Evolutionary conservation across 306 rosid species (phyloP).

Genomic region (Psophocarpus tetragonolobus): DNA sequence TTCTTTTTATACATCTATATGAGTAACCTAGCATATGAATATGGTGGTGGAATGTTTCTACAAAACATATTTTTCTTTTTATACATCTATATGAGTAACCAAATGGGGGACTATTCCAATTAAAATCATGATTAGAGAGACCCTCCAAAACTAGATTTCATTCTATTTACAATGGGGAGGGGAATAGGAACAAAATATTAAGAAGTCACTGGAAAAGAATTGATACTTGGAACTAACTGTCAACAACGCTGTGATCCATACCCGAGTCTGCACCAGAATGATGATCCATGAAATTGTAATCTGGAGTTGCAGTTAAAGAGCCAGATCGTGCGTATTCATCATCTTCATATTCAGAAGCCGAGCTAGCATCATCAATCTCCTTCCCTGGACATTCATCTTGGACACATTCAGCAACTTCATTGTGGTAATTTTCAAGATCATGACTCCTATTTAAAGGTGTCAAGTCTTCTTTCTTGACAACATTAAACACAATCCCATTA

Average conservation of each 20-base stretch:
- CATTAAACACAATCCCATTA: conserved; percentile 77
- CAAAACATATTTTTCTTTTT: background rate
- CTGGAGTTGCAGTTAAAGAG: conserved; percentile 23
- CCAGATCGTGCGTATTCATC: conserved; percentile 37
- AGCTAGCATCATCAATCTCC: conserved; percentile 62
- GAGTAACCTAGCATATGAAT: background rate
- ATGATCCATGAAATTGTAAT: conserved; percentile 32
- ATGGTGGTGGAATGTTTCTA: background rate
- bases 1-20: background rate
- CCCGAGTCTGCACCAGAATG: conserved; percentile 30
- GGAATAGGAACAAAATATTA: background rate
- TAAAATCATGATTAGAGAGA: conserved; percentile 13
- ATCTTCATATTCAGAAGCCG: conserved; percentile 65
- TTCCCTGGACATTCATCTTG: conserved; percentile 71
- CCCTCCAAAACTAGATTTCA: background rate
- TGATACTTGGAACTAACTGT: conserved; percentile 28
- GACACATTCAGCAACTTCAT: conserved; percentile 66
- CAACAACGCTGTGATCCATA: conserved; percentile 28
- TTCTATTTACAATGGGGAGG: conserved; percentile 32
- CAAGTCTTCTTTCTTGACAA: conserved; percentile 83
- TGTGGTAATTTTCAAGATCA: conserved; percentile 55
- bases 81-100: conserved; percentile 1
- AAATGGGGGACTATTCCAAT: conserved; percentile 3
- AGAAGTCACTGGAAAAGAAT: background rate
- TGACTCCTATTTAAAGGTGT: conserved; percentile 53